These are phyloP conservation scores for Fusarium luffae DNA, from an alignment of 2,329 filamentous ascomycete genomes.

Conservation along the genomic window DNA sequence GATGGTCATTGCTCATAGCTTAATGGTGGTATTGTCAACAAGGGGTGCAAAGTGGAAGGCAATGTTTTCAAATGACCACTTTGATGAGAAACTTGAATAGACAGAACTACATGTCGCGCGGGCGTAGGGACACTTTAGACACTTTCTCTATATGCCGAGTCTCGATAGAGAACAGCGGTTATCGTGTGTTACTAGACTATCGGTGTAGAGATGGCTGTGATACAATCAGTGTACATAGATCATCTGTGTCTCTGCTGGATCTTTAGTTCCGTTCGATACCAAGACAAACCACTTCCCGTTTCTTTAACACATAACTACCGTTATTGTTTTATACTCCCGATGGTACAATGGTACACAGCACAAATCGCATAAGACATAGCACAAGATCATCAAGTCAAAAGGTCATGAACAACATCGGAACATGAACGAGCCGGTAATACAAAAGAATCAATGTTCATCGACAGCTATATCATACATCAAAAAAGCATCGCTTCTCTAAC, in stretches of 20 bases:
- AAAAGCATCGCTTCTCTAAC: slow-evolving; percentile 11
- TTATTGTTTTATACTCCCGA: background rate
- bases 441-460: slow-evolving; percentile 19
- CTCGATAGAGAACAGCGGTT: background rate
- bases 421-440: background rate
- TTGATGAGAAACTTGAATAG: background rate
- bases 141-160: background rate
- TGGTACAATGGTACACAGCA: background rate
- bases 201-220: background rate
- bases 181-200: background rate
- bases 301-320: background rate
- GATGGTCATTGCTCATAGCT: background rate
- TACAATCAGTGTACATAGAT: background rate
- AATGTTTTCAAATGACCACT: background rate
- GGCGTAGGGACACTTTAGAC: background rate
- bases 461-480: slow-evolving; percentile 35
- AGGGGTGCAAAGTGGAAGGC: background rate
- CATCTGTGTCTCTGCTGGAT: background rate
- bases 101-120: background rate
- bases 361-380: background rate
- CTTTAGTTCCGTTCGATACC: background rate
- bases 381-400: background rate
- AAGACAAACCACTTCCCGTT: background rate
- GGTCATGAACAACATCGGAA: background rate
- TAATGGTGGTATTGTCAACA: background rate